These are phyloP conservation scores for Xylaria grammica DNA, from an alignment of 495 filamentous ascomycete species.

Conservation along the genomic window DNA sequence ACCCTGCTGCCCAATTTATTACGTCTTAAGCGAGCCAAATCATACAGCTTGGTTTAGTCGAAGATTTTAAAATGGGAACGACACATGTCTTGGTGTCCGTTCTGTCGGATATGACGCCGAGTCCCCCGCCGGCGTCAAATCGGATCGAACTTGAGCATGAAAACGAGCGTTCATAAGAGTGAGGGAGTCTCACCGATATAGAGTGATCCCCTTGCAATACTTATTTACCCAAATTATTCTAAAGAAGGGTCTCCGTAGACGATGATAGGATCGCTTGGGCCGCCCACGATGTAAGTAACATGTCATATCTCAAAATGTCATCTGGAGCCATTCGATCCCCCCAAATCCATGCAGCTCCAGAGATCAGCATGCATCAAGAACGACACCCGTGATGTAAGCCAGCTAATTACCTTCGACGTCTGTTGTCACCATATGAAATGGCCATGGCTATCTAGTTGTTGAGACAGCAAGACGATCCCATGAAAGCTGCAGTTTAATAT, in stretches of 20 bases:
- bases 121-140: too few relatives aligned
- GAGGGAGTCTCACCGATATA: neutral
- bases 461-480: neutral
- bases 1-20: too few relatives aligned
- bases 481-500: neutral
- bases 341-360: slow-evolving; percentile 1
- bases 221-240: neutral
- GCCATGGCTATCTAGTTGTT: neutral
- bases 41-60: too few relatives aligned
- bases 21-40: too few relatives aligned
- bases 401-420: neutral
- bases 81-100: too few relatives aligned
- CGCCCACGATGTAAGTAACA: neutral
- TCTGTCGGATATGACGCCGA: too few relatives aligned
- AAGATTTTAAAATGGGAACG: too few relatives aligned
- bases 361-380: slow-evolving; percentile 11
- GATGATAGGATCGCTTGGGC: slow-evolving; percentile 16
- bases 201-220: neutral
- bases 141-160: too few relatives aligned
- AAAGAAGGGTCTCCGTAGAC: neutral
- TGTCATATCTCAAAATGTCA: slow-evolving; percentile 1
- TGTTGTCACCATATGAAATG: neutral
- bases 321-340: slow-evolving; percentile 10
- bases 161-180: neutral
- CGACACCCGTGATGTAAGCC: slow-evolving; percentile 13